Evolutionary conservation across 179 eudicot genomes (phyloP).

Genomic region (Corrigiola litoralis): DNA sequence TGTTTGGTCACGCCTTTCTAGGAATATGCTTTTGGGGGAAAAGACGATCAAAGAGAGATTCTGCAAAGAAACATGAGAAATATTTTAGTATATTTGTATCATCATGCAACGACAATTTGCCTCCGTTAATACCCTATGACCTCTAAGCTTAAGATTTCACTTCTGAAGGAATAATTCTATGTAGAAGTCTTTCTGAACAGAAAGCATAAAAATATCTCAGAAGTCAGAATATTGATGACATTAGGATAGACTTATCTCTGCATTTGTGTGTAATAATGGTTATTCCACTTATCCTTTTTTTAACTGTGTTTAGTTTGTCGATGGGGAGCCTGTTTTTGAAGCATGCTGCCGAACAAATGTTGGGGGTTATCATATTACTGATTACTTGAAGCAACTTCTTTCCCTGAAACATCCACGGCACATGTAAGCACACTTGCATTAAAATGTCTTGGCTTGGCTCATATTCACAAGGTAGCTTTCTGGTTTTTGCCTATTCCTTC

Average conservation of each 20-base stretch:
- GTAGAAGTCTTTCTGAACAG: not conserved
- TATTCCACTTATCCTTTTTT: slow-evolving; percentile 7
- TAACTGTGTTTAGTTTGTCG: slow-evolving; percentile 53
- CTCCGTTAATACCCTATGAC: too few species aligned
- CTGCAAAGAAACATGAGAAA: too few species aligned
- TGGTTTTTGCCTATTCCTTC: not conserved
- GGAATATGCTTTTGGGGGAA: too few species aligned
- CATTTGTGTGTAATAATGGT: not conserved
- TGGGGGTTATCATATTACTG: slow-evolving; percentile 96
- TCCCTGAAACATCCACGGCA: slow-evolving; percentile 91
- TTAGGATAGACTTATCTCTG: not conserved
- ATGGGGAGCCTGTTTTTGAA: slow-evolving; percentile 93
- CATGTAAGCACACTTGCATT: slow-evolving; percentile 46
- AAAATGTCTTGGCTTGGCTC: not conserved
- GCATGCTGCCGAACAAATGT: slow-evolving; percentile 92
- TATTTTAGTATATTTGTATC: too few species aligned
- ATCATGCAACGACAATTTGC: too few species aligned
- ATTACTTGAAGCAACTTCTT: slow-evolving; percentile 94
- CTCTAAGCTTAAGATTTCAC: too few species aligned
- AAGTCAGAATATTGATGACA: not conserved
- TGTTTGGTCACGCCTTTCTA: too few species aligned
- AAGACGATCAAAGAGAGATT: too few species aligned
- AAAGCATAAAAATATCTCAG: not conserved
- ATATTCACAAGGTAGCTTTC: not conserved
- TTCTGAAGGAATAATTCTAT: too few species aligned